These are phyloP conservation scores for Purshia tridentata DNA, from an alignment of 306 rosid genomes.

Conservation along the genomic window DNA sequence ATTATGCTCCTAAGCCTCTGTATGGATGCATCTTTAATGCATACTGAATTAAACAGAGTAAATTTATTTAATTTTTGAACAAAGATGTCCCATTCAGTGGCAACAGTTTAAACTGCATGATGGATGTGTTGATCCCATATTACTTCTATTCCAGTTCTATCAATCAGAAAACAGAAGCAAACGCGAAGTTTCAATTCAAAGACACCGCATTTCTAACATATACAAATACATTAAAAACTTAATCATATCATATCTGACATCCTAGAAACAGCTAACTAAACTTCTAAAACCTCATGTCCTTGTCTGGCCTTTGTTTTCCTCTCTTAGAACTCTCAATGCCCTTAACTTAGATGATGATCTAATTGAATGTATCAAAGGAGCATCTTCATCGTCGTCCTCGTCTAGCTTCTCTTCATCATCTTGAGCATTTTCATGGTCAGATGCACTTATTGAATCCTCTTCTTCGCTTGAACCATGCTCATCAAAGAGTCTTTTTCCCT, in stretches of 20 bases:
- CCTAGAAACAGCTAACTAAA: slow-evolving; percentile 50
- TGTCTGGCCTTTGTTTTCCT: slow-evolving; percentile 51
- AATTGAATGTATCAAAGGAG: slow-evolving; percentile 72
- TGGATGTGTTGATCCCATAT: too few relatives aligned
- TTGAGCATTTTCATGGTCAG: slow-evolving; percentile 68
- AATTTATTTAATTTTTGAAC: too few relatives aligned
- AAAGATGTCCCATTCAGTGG: too few relatives aligned
- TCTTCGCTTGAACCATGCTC: slow-evolving; percentile 81
- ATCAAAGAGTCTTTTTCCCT: slow-evolving; percentile 85
- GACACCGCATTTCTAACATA: too few relatives aligned
- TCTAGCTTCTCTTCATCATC: slow-evolving; percentile 60
- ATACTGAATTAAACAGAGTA: too few relatives aligned
- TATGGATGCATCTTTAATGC: too few relatives aligned
- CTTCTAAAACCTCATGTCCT: slow-evolving; percentile 37
- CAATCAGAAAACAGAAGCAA: too few relatives aligned
- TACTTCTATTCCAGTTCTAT: too few relatives aligned
- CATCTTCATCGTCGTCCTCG: slow-evolving; percentile 62
- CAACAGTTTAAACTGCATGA: too few relatives aligned
- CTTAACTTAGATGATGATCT: slow-evolving; percentile 76
- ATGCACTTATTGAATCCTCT: slow-evolving; percentile 84
- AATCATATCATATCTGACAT: slow-evolving; percentile 42
- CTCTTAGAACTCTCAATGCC: slow-evolving; percentile 64
- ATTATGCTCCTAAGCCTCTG: too few relatives aligned
- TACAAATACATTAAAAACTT: too few relatives aligned
- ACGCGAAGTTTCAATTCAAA: too few relatives aligned